Conservation (phyloP, 2,329 filamentous ascomycete species). For the Fusarium equiseti region DNA sequence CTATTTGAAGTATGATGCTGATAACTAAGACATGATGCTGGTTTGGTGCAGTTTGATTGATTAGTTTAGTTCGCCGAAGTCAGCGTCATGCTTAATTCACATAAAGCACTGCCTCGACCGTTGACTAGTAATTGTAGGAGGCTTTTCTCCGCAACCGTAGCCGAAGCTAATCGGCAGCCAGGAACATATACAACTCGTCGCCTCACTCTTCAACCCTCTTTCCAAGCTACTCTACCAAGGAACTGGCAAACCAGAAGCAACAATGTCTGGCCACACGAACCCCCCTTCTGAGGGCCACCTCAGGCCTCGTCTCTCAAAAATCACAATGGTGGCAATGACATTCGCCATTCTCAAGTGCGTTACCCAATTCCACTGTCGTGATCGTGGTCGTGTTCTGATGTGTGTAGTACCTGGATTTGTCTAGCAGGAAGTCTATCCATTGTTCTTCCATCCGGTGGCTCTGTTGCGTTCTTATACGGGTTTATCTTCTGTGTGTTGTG, state of each 20-base stretch:
- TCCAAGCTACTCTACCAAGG: background rate
- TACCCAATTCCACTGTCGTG: background rate
- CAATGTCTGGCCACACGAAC: constrained; percentile 15
- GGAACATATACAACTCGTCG: constrained; percentile 12
- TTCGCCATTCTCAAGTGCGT: constrained; percentile 58
- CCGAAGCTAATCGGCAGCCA: background rate
- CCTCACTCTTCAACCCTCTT: background rate
- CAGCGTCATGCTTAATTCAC: background rate
- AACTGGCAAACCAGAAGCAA: background rate
- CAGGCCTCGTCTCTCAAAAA: constrained; percentile 53
- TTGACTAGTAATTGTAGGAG: background rate
- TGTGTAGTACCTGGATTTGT: constrained; percentile 49
- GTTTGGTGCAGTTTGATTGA: background rate
- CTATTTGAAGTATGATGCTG: background rate
- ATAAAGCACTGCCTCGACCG: background rate
- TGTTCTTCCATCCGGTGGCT: constrained; percentile 57
- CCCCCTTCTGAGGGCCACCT: constrained; percentile 47
- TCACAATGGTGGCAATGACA: constrained; percentile 59
- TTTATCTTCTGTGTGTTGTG: constrained; percentile 61
- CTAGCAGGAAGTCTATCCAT: constrained; percentile 58
- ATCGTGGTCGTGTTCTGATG: background rate
- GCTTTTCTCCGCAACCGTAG: background rate
- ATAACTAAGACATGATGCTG: background rate
- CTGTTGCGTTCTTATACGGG: constrained; percentile 58
- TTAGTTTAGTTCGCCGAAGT: background rate